Conservation (phyloP, 2,329 filamentous ascomycete genomes). For the Sclerotinia nivalis region DNA sequence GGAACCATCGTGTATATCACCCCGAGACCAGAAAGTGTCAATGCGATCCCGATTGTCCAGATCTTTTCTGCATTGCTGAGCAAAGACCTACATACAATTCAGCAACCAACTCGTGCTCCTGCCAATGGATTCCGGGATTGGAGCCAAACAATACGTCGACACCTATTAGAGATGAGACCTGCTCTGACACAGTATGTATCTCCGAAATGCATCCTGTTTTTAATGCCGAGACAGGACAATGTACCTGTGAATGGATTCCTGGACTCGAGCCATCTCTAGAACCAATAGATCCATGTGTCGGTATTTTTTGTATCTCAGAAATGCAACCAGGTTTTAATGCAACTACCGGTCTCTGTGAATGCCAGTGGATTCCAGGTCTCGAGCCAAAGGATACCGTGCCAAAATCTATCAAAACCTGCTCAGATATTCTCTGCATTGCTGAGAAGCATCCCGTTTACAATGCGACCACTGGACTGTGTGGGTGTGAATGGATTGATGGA, state of each 20-base stretch:
- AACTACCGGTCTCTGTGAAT: slow-evolving; percentile 23
- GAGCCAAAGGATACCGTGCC: not conserved
- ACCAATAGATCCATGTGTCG: slow-evolving; percentile 15
- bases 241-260: slow-evolving; percentile 30
- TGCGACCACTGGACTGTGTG: slow-evolving; percentile 17
- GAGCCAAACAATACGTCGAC: slow-evolving; percentile 19
- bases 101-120: slow-evolving; percentile 28
- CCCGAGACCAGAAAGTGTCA: slow-evolving; percentile 28
- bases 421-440: slow-evolving; percentile 15
- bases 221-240: slow-evolving; percentile 15
- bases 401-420: not conserved
- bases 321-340: slow-evolving; percentile 19
- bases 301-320: slow-evolving; percentile 27
- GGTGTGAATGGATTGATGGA: slow-evolving; percentile 25
- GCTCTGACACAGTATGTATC: slow-evolving; percentile 28
- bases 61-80: slow-evolving; percentile 30
- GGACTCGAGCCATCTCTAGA: slow-evolving; percentile 23
- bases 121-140: slow-evolving; percentile 26
- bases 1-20: slow-evolving; percentile 30
- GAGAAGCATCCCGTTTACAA: slow-evolving; percentile 25
- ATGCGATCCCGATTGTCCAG: slow-evolving; percentile 31
- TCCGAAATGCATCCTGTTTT: slow-evolving; percentile 26
- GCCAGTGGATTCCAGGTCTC: slow-evolving; percentile 24
- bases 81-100: slow-evolving; percentile 25
- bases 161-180: slow-evolving; percentile 16